Conservation (phyloP, 2,329 filamentous ascomycete species). For the Ceratocystis albifundus region DNA sequence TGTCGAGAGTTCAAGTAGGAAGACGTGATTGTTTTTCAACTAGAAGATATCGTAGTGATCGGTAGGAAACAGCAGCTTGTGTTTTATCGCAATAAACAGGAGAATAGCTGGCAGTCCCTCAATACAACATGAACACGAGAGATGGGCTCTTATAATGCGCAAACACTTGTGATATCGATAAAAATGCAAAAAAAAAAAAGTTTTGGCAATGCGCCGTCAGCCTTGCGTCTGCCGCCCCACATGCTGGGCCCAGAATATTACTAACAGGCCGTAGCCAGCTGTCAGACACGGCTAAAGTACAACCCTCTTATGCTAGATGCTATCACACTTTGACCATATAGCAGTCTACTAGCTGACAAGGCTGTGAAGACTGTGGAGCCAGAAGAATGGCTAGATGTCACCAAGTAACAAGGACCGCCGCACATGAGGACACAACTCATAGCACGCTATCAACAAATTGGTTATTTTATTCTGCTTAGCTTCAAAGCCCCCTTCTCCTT, state of each 20-base stretch:
- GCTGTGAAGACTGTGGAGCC: too few species aligned
- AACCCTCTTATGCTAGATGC: neutral
- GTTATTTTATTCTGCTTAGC: neutral
- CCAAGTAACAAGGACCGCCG: too few species aligned
- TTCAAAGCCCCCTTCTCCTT: too few species aligned
- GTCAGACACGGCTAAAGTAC: neutral
- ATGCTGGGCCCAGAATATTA: constrained; percentile 2
- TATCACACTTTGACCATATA: neutral
- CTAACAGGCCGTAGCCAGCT: neutral
- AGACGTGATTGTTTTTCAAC: too few species aligned
- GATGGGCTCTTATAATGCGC: neutral
- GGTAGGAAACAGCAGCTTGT: too few species aligned
- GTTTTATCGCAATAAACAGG: too few species aligned
- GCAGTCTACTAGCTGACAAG: neutral
- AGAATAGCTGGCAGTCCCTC: too few species aligned
- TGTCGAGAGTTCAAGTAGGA: too few species aligned
- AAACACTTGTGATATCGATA: constrained; percentile 14
- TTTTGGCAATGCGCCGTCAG: constrained; percentile 18
- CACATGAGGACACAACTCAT: too few species aligned
- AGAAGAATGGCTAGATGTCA: too few species aligned
- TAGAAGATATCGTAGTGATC: too few species aligned
- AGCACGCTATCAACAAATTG: neutral
- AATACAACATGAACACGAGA: too few species aligned
- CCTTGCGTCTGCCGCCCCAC: constrained; percentile 12
- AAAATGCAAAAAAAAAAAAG: constrained; percentile 21